Evolutionary conservation across 805 yeast genomes (phyloP).

Genomic region (Saccharomycopsis sp.): DNA sequence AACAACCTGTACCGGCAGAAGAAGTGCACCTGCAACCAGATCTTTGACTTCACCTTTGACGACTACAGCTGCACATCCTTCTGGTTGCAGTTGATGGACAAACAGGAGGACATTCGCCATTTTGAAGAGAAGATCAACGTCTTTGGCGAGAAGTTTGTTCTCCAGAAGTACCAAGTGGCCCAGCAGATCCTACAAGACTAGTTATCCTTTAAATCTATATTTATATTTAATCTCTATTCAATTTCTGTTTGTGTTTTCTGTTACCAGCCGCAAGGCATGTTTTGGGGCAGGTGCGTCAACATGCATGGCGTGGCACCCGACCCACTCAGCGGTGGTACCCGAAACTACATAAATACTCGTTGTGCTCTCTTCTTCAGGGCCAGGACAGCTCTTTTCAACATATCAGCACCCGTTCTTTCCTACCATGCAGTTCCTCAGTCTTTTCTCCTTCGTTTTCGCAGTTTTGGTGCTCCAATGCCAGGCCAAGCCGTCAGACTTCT

Average conservation of each 20-base stretch:
- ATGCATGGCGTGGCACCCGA: no score
- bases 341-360: no score
- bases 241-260: no score
- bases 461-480: not conserved
- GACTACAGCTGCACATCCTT: conserved; percentile 54
- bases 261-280: no score
- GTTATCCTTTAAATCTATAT: not conserved
- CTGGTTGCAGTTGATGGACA: conserved; percentile 11
- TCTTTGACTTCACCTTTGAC: conserved; percentile 63
- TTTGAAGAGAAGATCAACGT: conserved; percentile 1
- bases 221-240: no score
- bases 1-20: conserved; percentile 42
- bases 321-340: no score
- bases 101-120: not conserved
- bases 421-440: conserved; percentile 1
- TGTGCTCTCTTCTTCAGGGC: no score
- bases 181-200: no score
- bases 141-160: conserved; percentile 12
- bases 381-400: no score
- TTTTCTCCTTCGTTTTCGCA: not conserved
- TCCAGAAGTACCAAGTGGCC: conserved; percentile 7
- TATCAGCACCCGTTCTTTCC: no score
- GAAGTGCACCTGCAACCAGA: conserved; percentile 68
- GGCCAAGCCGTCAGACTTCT: not conserved
- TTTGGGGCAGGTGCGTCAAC: no score